Evolutionary conservation across 805 yeast species (phyloP), one percentile per base, ranked within the genome.

Genomic region (Vanderwaltozyma tropicalis): DNA sequence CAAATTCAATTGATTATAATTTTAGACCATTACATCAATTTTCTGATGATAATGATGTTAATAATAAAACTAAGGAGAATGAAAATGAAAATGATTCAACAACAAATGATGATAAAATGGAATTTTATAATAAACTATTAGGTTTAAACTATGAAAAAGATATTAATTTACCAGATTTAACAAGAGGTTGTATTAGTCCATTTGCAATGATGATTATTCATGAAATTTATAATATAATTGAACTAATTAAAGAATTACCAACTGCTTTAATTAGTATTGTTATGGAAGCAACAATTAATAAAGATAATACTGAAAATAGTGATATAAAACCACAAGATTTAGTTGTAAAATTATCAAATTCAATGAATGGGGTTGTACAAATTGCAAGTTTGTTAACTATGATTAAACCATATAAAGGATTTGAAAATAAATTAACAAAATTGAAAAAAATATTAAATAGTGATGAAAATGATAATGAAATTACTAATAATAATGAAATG

Each of bases 311-410:
- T 10, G 35, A 24, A 20, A 22, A 16, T 17, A 31, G 19, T 17
- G 32, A 32, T 17, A 14, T 28, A 11, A 14, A 46, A 20, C 46
- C 59, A 3, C 62, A 54, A 36, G 49, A 44, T 7, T 39, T 53
- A n/a, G 57, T 58, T 4, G 51, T 58, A 11, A 44, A 47, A 25
- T 39, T 58, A 33, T 57, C 62, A 0, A 53, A 55, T 35, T 50
- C 59, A 7, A 52, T 57, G 59, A 55, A 55, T 38, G 59, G 55
- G 25, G 41, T 58, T 33, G 53, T 57, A 8, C 61, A 56, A 28
- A 55, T 55, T 3, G 51, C 58, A 13, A 53, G 59, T 35, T 44
- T 55, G 18, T 38, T 57, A 17, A 50, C 43, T 31, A 41, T 53
- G 46, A 45, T 57, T 21, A 52, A 55, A 24, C 62, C 63, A 5